Evolutionary conservation across 169 alveolate genomes (phyloP).

Genomic region (Plasmodium fragile): DNA sequence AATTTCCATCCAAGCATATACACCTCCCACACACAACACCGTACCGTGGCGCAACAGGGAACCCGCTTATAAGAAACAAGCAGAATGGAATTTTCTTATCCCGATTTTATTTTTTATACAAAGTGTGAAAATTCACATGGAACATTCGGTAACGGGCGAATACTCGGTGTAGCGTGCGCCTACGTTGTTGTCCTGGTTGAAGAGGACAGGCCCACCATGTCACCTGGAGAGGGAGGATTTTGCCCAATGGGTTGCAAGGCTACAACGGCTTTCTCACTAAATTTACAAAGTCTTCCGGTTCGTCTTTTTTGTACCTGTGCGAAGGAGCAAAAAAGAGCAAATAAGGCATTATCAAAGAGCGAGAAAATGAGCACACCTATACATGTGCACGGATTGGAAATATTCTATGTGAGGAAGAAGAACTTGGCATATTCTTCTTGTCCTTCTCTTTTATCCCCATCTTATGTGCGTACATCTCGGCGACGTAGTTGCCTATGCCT

Average conservation of each 20-base stretch:
- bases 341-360: not conserved
- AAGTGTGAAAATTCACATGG: not conserved
- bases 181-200: not conserved
- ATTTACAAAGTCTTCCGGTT: slow-evolving; percentile 28
- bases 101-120: not conserved
- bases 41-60: not conserved
- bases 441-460: not conserved
- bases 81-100: not conserved
- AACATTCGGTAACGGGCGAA: not conserved
- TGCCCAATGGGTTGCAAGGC: not conserved
- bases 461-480: slow-evolving; percentile 16
- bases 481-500: slow-evolving; percentile 14
- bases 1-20: not conserved
- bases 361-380: not conserved
- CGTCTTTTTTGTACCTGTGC: slow-evolving; percentile 35
- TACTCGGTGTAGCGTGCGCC: not conserved
- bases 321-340: not conserved
- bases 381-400: not conserved
- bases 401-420: not conserved
- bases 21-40: not conserved
- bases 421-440: not conserved
- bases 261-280: slow-evolving; percentile 10
- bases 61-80: not conserved
- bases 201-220: not conserved
- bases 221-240: not conserved